Base-by-base conservation (phyloP, 129 eudicot genomes). In the Pulicaria dysenterica region DNA sequence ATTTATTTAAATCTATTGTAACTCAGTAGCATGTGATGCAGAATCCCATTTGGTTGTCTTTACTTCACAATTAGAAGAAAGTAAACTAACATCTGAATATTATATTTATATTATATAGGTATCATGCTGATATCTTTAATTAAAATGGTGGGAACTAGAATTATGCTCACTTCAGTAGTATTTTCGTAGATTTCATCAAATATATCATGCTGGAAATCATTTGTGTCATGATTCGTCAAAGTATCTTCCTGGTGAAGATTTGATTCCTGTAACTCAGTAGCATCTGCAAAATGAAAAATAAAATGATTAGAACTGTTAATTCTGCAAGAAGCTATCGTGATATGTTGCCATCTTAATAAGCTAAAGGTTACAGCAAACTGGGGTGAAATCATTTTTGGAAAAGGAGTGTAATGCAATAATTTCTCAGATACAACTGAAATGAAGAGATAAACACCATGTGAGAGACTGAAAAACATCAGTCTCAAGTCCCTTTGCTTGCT, bases 101-200 rank as follows among this genome's bases (percentile, higher is more conserved):
- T 63, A 15, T 4, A 40, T 38, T 38, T 10, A 61, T 13, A 5
- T 15, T 74, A n/a, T 60, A 55, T 42, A 16, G 11, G 44, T 36
- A 9, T 9, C 39, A 41, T 8, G 53, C 31, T 4, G 40, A 42
- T 49, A 17, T 15, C 16, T 67, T 4, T 1, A 43, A 13, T 17
- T 31, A 46, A 15, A 45, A 41, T 7, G 61, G 41, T 67, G 45
- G 34, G 41, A 61, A 75, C 58, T 37, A 38, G 42, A 80, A 43
- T 31, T 55, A 37, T 14, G 77, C 96, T 85, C 80, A 94, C 99
- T 70, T 88, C 84, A 59, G 78, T 73, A 62, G 72, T 76, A 58
- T 67, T 68, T 53, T 88, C 84, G 61, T 19, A 90, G n/a, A 86
- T 67, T 42, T 81, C 94, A 75, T 94, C 76, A 79, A 87, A 79